phyloP scores from a whole-genome alignment of 225 moss, liverwort and hornwort species.

The Marchantia polymorpha region DNA sequence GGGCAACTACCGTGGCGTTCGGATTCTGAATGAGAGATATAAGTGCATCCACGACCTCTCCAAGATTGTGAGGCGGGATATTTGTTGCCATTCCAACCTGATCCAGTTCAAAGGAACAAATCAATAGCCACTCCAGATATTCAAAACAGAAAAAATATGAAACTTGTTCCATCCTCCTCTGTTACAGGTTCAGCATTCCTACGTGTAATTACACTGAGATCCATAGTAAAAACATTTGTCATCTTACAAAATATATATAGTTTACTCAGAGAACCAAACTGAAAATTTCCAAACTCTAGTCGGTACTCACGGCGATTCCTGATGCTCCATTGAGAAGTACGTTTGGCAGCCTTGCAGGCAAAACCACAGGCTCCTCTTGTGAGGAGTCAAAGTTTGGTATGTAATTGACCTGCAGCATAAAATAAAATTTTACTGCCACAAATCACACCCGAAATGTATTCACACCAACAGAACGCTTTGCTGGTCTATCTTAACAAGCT shows the following conservation, averaged over 20 bases:
- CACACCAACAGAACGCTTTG: not conserved
- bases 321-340: constrained; percentile 92
- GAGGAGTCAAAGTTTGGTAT: constrained; percentile 90
- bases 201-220: not conserved
- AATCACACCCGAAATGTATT: not conserved
- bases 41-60: constrained; percentile 87
- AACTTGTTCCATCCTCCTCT: not conserved
- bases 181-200: not conserved
- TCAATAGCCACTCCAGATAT: not conserved
- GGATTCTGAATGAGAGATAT: constrained; percentile 86
- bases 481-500: not conserved
- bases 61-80: constrained; percentile 95
- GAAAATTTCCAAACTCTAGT: not conserved
- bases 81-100: constrained; percentile 99
- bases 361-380: constrained; percentile 89
- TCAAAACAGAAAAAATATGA: not conserved
- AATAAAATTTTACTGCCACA: not conserved
- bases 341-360: constrained; percentile 89
- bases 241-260: not conserved
- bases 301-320: constrained; percentile 76
- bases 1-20: constrained; percentile 69
- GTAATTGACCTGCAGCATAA: constrained; percentile 72
- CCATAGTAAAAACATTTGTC: not conserved
- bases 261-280: not conserved
- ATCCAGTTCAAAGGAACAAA: not conserved